phyloP scores from a whole-genome alignment of 768 basidiomycete genomes.

The Sarcomyxa edulis region DNA sequence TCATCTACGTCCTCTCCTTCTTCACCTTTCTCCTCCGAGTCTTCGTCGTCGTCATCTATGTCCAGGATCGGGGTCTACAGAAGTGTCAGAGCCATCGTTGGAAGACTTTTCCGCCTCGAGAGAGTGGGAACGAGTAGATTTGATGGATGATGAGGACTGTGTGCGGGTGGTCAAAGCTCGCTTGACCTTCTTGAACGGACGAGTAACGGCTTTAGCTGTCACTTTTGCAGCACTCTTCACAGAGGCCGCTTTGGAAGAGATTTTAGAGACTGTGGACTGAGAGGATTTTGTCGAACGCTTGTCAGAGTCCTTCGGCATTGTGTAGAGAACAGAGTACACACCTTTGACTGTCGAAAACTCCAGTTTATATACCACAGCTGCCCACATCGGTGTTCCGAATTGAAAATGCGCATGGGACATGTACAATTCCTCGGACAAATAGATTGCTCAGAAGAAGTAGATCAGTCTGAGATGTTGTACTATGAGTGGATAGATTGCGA shows the following conservation, averaged over 20 bases:
- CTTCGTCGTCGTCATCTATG: slow-evolving; percentile 1
- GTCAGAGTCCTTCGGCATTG: slow-evolving; percentile 1
- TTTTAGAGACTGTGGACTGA: background rate
- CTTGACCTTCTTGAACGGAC: slow-evolving; percentile 1
- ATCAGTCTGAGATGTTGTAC: background rate
- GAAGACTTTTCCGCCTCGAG: background rate
- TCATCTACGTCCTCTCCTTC: slow-evolving; percentile 8
- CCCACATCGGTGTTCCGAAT: no score
- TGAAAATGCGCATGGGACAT: no score
- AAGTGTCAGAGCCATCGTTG: background rate
- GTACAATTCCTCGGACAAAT: no score
- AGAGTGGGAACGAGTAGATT: background rate
- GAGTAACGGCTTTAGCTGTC: background rate
- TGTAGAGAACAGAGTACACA: background rate
- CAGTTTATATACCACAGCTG: background rate
- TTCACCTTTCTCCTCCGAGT: background rate
- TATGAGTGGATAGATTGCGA: background rate
- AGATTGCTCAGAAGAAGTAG: no score
- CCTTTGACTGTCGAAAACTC: background rate
- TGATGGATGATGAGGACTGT: background rate
- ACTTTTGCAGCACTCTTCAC: background rate
- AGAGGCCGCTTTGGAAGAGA: background rate
- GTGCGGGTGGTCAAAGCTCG: background rate
- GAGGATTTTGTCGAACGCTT: slow-evolving; percentile 2
- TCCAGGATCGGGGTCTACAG: background rate